Conservation (phyloP, 495 filamentous ascomycete genomes). For the Oleoguttula mirabilis region DNA sequence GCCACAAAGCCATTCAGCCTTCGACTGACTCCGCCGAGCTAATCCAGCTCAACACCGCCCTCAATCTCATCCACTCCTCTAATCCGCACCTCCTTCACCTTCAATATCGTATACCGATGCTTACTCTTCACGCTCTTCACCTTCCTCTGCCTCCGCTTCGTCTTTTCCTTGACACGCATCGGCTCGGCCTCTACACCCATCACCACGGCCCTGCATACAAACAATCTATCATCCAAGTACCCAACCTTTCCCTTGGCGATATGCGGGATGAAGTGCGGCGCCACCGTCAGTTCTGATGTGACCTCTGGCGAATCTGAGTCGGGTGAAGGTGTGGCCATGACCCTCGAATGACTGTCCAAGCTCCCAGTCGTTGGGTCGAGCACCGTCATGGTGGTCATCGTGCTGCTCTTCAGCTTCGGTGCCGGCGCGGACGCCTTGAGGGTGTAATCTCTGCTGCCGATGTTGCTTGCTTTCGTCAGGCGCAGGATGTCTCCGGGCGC, state of each 20-base stretch:
- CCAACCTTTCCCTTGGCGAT: slow-evolving; percentile 19
- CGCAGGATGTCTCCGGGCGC: slow-evolving; percentile 71
- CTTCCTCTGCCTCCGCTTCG: slow-evolving; percentile 71
- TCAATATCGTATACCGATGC: slow-evolving; percentile 74
- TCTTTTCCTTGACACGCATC: slow-evolving; percentile 79
- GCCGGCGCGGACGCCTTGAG: slow-evolving; percentile 44
- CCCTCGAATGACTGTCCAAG: background rate
- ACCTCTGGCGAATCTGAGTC: background rate
- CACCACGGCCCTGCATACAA: slow-evolving; percentile 76
- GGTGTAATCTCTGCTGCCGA: slow-evolving; percentile 86
- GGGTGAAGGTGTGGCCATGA: slow-evolving; percentile 7
- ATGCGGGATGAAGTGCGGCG: slow-evolving; percentile 20
- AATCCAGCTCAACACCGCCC: background rate
- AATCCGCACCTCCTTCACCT: slow-evolving; percentile 68
- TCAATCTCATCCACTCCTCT: slow-evolving; percentile 48
- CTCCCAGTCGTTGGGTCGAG: slow-evolving; percentile 7
- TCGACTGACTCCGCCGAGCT: background rate
- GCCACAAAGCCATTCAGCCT: background rate
- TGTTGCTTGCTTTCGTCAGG: slow-evolving; percentile 62
- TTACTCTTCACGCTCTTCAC: slow-evolving; percentile 67
- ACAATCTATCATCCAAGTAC: slow-evolving; percentile 68
- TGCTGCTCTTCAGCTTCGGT: slow-evolving; percentile 11
- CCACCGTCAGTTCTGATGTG: background rate
- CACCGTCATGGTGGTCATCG: slow-evolving; percentile 1
- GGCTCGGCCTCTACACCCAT: slow-evolving; percentile 81